These are phyloP conservation scores for Mycena rebaudengoi DNA, from an alignment of 768 basidiomycete species.

Conservation along the genomic window DNA sequence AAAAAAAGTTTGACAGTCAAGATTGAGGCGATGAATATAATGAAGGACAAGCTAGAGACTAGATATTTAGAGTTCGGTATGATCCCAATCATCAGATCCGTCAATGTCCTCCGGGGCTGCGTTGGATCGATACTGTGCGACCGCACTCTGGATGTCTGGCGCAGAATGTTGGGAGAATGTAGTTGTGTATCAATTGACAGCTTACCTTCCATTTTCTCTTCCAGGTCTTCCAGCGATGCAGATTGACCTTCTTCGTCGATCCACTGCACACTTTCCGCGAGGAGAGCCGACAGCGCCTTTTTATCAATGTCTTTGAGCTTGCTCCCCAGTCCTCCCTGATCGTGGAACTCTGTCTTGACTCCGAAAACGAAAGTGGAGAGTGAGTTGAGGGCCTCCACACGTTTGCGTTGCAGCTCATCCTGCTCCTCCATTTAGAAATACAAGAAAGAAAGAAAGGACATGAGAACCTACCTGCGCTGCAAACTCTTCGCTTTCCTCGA, in stretches of 20 bases:
- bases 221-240: conserved; percentile 77
- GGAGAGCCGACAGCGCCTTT: conserved; percentile 62
- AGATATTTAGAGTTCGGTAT: conserved; percentile 56
- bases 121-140: conserved; percentile 28
- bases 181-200: not conserved
- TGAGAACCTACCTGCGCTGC: conserved; percentile 42
- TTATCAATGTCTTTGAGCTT: conserved; percentile 69
- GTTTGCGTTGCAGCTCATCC: conserved; percentile 57
- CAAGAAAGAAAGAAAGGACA: conserved; percentile 57
- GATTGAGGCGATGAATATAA: not conserved
- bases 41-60: not conserved
- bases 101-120: conserved; percentile 39
- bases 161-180: not conserved
- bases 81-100: conserved; percentile 52
- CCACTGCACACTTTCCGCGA: conserved; percentile 82
- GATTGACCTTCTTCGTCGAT: conserved; percentile 70
- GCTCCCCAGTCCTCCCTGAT: conserved; percentile 77
- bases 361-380: conserved; percentile 71
- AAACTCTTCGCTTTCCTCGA: conserved; percentile 59
- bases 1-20: no score
- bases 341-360: conserved; percentile 73
- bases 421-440: conserved; percentile 51
- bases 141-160: conserved; percentile 54
- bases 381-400: conserved; percentile 67
- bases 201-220: conserved; percentile 72